phyloP scores from a whole-genome alignment of 768 basidiomycete species.

The Leucocoprinus birnbaumii region DNA sequence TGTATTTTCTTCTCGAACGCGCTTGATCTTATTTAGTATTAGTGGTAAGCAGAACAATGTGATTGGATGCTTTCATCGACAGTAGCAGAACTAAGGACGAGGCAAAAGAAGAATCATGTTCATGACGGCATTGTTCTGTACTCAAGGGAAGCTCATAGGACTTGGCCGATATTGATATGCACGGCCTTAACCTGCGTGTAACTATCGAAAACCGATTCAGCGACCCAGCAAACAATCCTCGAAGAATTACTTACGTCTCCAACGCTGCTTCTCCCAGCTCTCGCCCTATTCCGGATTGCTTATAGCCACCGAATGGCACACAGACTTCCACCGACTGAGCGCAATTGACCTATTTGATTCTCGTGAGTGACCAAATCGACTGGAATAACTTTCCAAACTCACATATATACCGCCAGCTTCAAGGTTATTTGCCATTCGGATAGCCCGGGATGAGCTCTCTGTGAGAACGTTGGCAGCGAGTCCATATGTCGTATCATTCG shows the following conservation, averaged over 20 bases:
- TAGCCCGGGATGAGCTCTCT: constrained; percentile 60
- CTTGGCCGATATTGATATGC: constrained; percentile 49
- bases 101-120: no score
- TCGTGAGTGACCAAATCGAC: background rate
- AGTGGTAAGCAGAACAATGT: no score
- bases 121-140: no score
- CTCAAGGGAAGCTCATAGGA: background rate
- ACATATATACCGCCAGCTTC: constrained; percentile 68
- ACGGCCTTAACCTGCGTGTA: constrained; percentile 62
- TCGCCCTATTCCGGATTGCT: constrained; percentile 70
- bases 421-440: constrained; percentile 60
- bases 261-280: constrained; percentile 67
- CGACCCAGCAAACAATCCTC: no score
- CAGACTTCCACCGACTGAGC: constrained; percentile 39
- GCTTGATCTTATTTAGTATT: background rate
- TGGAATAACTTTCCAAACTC: constrained; percentile 17
- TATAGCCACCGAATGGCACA: constrained; percentile 71
- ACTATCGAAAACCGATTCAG: no score
- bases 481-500: constrained; percentile 80
- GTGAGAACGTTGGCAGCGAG: constrained; percentile 79
- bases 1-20: background rate
- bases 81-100: no score
- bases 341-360: constrained; percentile 36
- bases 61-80: no score
- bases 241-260: constrained; percentile 25